These are phyloP conservation scores for Peribolospora baueri DNA, from an alignment of 768 basidiomycete genomes.

Conservation along the genomic window DNA sequence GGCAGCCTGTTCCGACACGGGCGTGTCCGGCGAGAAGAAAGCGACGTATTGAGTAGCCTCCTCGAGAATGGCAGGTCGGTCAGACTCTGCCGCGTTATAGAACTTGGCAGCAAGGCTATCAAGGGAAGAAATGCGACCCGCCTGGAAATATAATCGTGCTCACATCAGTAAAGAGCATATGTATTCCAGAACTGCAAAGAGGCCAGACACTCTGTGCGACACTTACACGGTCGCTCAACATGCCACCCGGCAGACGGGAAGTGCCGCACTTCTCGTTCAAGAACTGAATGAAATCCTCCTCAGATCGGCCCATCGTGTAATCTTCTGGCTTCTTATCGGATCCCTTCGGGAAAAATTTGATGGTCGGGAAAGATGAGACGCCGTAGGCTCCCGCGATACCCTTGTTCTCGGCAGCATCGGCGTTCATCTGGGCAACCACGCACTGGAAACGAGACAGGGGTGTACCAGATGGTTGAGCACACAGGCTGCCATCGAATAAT, in stretches of 20 bases:
- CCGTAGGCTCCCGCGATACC: conserved; percentile 45
- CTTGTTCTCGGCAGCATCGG: conserved; percentile 57
- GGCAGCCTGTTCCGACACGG: conserved; percentile 21
- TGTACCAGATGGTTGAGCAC: too few species aligned
- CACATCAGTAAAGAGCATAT: too few species aligned
- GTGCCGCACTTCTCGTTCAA: conserved; percentile 75
- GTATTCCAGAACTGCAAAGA: background rate
- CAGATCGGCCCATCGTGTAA: conserved; percentile 48
- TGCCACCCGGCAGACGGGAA: conserved; percentile 55
- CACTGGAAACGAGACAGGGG: conserved; percentile 28
- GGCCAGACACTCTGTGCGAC: background rate
- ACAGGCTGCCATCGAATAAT: background rate
- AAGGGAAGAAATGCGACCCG: conserved; percentile 53
- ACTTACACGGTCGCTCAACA: conserved; percentile 33
- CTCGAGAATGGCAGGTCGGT: conserved; percentile 36
- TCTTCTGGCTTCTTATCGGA: conserved; percentile 21
- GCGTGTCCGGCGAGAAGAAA: conserved; percentile 15
- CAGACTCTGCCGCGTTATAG: conserved; percentile 33
- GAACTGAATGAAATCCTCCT: conserved; percentile 49
- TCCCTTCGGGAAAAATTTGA: conserved; percentile 27
- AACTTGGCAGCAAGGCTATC: conserved; percentile 56
- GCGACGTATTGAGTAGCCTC: conserved; percentile 36
- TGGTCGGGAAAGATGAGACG: conserved; percentile 63
- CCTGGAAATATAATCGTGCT: conserved; percentile 24
- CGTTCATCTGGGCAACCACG: conserved; percentile 72